Conservation (phyloP, 176 grass and related monocot genomes). For the Cenchrus fungigraminus region DNA sequence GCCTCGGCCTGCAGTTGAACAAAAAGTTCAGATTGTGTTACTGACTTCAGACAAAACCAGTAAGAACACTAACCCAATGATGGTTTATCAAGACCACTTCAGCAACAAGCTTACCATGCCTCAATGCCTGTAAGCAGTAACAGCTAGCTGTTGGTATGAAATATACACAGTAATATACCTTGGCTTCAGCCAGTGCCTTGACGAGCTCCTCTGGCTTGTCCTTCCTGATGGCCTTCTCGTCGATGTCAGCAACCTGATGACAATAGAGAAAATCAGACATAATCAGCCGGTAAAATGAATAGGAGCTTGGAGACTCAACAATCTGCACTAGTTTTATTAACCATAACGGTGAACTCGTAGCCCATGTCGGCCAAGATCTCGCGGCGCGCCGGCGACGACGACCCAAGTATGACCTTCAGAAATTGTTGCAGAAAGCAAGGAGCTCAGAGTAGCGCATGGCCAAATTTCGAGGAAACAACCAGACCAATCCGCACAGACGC, state of each 20-base stretch:
- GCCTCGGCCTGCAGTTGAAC: slow-evolving; percentile 56
- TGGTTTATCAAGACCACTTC: not conserved
- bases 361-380: slow-evolving; percentile 76
- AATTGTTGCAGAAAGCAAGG: not conserved
- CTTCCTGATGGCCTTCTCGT: slow-evolving; percentile 78
- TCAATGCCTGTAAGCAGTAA: not conserved
- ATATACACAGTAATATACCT: slow-evolving; percentile 38
- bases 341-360: slow-evolving; percentile 70
- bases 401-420: slow-evolving; percentile 68
- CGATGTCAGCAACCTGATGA: slow-evolving; percentile 69
- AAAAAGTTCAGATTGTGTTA: not conserved
- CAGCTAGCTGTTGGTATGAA: not conserved
- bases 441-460: not conserved
- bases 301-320: not conserved
- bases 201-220: slow-evolving; percentile 76
- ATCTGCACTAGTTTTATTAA: slow-evolving; percentile 1
- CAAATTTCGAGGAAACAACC: not conserved
- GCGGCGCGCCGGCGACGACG: slow-evolving; percentile 74
- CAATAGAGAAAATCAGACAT: not conserved
- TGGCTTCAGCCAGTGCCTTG: slow-evolving; percentile 72
- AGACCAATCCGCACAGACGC: not conserved
- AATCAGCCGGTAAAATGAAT: no score
- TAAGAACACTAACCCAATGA: not conserved
- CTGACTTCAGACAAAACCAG: not conserved
- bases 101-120: not conserved